Evolutionary conservation across 306 rosid species (phyloP).

Genomic region (Corylus heterophylla): DNA sequence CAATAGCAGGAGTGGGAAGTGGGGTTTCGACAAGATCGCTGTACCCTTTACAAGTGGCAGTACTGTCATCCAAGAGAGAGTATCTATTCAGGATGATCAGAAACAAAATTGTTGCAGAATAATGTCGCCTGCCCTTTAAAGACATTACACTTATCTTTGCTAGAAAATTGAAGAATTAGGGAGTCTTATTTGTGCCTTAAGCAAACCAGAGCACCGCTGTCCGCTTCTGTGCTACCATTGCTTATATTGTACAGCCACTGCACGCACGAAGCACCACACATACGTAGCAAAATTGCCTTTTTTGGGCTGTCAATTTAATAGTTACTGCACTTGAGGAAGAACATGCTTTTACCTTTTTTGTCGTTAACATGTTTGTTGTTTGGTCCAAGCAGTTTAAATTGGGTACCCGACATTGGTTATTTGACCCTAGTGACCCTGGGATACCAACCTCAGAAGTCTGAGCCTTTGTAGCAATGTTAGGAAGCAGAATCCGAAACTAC

Average conservation of each 20-base stretch:
- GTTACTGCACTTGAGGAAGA: not conserved
- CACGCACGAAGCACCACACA: not conserved
- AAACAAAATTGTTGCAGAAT: not conserved
- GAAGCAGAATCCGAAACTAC: conserved; percentile 71
- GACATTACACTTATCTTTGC: not conserved
- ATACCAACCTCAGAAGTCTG: conserved; percentile 41
- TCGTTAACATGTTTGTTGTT: not conserved
- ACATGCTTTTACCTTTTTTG: not conserved
- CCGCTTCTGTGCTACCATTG: not conserved
- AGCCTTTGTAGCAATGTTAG: conserved; percentile 55
- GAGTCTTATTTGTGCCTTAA: not conserved
- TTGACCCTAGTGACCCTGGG: conserved; percentile 26
- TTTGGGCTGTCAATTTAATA: not conserved
- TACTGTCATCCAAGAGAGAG: conserved; percentile 28
- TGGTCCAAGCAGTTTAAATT: not conserved
- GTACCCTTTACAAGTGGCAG: conserved; percentile 48
- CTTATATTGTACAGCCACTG: not conserved
- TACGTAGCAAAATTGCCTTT: not conserved
- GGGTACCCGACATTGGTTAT: not conserved
- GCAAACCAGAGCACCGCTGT: not conserved
- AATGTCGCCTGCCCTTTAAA: not conserved
- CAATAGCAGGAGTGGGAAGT: conserved; percentile 40
- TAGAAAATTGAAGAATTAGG: too few species aligned
- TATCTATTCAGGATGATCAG: not conserved
- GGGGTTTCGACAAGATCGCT: conserved; percentile 41